Percentiles rank a stretch among this genome's conserved stretches.
Conservation (phyloP, 139 green algal genomes). For the Pleodorina starrii region DNA sequence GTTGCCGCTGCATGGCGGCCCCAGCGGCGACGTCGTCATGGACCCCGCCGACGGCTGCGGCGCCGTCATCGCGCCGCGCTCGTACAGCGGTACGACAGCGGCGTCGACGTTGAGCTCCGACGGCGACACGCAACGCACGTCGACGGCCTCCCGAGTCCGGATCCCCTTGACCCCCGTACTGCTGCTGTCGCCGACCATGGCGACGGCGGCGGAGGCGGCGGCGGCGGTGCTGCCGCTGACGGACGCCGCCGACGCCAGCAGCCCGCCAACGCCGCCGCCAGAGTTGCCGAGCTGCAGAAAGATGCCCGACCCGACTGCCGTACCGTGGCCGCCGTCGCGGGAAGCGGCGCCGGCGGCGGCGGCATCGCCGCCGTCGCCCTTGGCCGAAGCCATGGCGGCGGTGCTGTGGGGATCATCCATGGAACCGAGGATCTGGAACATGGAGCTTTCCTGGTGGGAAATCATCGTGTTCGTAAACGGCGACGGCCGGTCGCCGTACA, state of each 20-base stretch:
- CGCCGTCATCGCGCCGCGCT: background rate
- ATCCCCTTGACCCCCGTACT: too few relatives aligned
- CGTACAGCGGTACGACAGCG: background rate
- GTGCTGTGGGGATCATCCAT: background rate
- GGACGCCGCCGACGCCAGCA: background rate
- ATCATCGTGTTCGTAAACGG: background rate
- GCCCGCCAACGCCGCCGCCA: background rate
- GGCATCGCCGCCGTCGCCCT: background rate
- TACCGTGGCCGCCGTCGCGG: background rate
- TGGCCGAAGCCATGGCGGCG: background rate
- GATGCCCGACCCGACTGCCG: background rate
- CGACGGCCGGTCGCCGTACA: background rate
- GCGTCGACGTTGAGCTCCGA: background rate
- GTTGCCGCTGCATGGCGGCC: background rate
- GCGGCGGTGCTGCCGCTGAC: background rate
- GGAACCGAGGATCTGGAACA: background rate
- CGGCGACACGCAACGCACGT: background rate
- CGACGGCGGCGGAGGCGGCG: background rate
- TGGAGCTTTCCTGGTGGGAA: background rate
- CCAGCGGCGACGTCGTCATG: background rate
- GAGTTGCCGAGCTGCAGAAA: slow-evolving; percentile 5
- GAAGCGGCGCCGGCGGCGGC: background rate
- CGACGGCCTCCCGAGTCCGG: too few relatives aligned
- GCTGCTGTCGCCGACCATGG: background rate
- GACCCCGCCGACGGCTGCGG: background rate